phyloP scores from a whole-genome alignment of 2,329 filamentous ascomycete genomes.

The Fusarium piperis region DNA sequence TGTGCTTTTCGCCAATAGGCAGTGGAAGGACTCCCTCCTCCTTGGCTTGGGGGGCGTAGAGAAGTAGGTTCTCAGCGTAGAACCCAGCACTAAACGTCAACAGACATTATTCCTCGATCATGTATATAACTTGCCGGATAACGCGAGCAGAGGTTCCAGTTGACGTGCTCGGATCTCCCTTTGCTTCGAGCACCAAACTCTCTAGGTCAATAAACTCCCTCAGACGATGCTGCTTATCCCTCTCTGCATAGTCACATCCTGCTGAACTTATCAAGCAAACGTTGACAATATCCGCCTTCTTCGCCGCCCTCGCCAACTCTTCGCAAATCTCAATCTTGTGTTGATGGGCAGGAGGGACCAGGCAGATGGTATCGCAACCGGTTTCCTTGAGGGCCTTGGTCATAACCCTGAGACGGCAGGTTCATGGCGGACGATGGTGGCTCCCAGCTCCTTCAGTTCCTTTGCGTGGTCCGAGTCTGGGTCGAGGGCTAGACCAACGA shows the following conservation, averaged over 20 bases:
- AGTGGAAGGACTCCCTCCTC: conserved; percentile 7
- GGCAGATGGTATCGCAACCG: conserved; percentile 5
- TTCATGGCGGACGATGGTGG: conserved; percentile 7
- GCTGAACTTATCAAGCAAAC: conserved; percentile 20
- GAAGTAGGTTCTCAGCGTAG: conserved; percentile 12
- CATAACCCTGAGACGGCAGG: conserved; percentile 12
- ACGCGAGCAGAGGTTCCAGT: conserved; percentile 9
- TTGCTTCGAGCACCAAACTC: conserved; percentile 51
- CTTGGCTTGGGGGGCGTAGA: conserved; percentile 11
- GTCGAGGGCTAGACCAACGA: conserved; percentile 55
- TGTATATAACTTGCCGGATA: background rate
- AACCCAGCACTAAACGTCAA: conserved; percentile 2
- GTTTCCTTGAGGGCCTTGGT: conserved; percentile 4
- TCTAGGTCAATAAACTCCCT: conserved; percentile 63
- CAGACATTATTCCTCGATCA: rapidly evolving
- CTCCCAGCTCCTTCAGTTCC: conserved; percentile 9
- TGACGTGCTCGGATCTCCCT: conserved; percentile 47
- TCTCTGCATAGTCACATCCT: conserved; percentile 52
- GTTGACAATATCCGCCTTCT: conserved; percentile 13
- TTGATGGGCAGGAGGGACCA: conserved; percentile 10
- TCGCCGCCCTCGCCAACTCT: conserved; percentile 6
- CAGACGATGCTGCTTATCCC: conserved; percentile 57
- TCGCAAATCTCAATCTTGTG: conserved; percentile 16
- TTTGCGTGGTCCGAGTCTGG: conserved; percentile 40
- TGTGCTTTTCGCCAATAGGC: conserved; percentile 12